These are phyloP conservation scores for Hygrophila difformis DNA, from an alignment of 257 asterid species.

Conservation along the genomic window DNA sequence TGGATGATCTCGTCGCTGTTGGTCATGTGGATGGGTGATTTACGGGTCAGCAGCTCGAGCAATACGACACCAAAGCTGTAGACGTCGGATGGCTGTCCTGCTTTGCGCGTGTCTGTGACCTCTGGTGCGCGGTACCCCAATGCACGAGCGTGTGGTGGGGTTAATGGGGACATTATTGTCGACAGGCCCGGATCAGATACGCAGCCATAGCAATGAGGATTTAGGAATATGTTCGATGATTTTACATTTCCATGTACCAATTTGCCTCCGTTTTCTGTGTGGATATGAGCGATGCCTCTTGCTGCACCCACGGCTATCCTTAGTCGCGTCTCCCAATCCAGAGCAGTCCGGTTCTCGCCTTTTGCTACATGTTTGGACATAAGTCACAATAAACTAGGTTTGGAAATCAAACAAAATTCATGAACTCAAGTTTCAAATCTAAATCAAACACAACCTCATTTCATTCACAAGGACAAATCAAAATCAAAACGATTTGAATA, in stretches of 20 bases:
- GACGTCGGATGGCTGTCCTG: conserved; percentile 66
- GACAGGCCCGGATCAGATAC: conserved; percentile 75
- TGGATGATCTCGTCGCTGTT: conserved; percentile 62
- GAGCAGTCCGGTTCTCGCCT: too few relatives aligned
- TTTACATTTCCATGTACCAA: conserved; percentile 80
- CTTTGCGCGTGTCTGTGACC: conserved; percentile 62
- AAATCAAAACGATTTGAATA: too few relatives aligned
- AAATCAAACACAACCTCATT: too few relatives aligned
- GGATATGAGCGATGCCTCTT: too few relatives aligned
- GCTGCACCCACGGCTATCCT: too few relatives aligned
- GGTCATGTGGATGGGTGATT: conserved; percentile 61
- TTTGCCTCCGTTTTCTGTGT: conserved; percentile 55
- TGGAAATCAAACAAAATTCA: too few relatives aligned
- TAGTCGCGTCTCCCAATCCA: too few relatives aligned
- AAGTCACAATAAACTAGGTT: too few relatives aligned
- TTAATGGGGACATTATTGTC: conserved; percentile 51
- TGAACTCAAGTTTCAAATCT: too few relatives aligned
- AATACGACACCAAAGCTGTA: conserved; percentile 77
- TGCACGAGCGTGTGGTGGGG: conserved; percentile 74
- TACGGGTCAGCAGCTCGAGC: conserved; percentile 77
- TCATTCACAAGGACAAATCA: too few relatives aligned
- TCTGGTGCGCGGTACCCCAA: conserved; percentile 90
- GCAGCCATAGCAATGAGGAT: conserved; percentile 48
- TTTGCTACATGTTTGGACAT: too few relatives aligned
- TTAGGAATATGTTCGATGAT: conserved; percentile 69